A percentile compares a stretch with the other conserved stretches of the same genome.
Conservation (phyloP, 805 yeast genomes). For the Brettanomyces bruxellensis region DNA sequence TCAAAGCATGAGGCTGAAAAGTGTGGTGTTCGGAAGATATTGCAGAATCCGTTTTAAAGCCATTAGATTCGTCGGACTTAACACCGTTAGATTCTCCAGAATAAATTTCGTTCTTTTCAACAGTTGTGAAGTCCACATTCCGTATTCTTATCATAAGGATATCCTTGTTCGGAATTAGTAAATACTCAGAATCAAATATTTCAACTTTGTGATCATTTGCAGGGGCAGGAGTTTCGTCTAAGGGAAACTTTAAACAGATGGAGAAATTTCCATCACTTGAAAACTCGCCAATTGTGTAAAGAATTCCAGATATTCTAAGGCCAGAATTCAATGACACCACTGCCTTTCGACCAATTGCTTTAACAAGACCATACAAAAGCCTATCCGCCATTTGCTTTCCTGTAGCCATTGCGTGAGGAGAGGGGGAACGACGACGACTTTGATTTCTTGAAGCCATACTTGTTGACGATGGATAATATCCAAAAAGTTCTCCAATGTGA, state of each 20-base stretch:
- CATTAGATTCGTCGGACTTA: slow-evolving; percentile 6
- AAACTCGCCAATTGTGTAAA: slow-evolving; percentile 37
- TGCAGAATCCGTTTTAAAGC: slow-evolving; percentile 79
- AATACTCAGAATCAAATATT: slow-evolving; percentile 21
- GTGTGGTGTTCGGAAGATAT: slow-evolving; percentile 46
- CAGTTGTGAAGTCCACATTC: slow-evolving; percentile 25
- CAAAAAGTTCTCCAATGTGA: too few relatives aligned
- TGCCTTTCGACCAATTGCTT: slow-evolving; percentile 50
- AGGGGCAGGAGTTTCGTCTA: slow-evolving; percentile 17
- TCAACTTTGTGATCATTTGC: slow-evolving; percentile 18
- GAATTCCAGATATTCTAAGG: slow-evolving; percentile 46
- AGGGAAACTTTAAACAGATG: slow-evolving; percentile 46
- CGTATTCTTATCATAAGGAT: slow-evolving; percentile 39
- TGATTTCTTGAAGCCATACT: slow-evolving; percentile 1
- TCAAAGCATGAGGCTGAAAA: slow-evolving; percentile 61
- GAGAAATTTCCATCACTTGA: slow-evolving; percentile 37
- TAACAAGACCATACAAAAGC: slow-evolving; percentile 42
- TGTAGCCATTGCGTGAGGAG: not conserved
- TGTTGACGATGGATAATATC: too few relatives aligned
- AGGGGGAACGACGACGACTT: not conserved
- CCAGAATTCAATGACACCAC: slow-evolving; percentile 58
- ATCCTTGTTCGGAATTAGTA: slow-evolving; percentile 42
- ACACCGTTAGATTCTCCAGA: not conserved
- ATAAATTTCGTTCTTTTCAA: not conserved
- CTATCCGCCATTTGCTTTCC: slow-evolving; percentile 41